These are phyloP conservation scores for Phoma sp. DNA, from an alignment of 2,329 filamentous ascomycete genomes.

Conservation along the genomic window DNA sequence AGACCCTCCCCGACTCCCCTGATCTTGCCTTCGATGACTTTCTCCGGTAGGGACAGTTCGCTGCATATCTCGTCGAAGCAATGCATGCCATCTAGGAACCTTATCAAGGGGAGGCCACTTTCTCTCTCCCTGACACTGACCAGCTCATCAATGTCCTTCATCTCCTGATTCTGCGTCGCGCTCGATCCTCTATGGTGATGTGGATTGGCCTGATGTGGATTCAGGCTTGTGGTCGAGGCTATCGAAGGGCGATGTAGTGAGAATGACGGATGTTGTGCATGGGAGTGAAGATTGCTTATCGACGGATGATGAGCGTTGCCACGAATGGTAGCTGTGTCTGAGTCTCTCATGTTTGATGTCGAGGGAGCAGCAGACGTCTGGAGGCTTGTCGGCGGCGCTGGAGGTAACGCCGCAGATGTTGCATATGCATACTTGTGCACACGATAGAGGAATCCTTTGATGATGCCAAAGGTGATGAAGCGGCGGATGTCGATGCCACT, in stretches of 20 bases:
- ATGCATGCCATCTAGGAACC: conserved; percentile 76
- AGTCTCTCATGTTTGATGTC: conserved; percentile 24
- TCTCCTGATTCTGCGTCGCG: conserved; percentile 13
- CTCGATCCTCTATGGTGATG: conserved; percentile 16
- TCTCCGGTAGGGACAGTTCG: conserved; percentile 72
- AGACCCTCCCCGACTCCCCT: conserved; percentile 51
- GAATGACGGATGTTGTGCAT: conserved; percentile 23
- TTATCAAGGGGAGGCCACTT: conserved; percentile 58
- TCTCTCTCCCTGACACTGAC: conserved; percentile 24
- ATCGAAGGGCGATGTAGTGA: conserved; percentile 28
- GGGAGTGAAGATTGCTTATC: conserved; percentile 10
- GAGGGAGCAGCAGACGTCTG: conserved; percentile 28
- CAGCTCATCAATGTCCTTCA: conserved; percentile 21
- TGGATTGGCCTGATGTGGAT: conserved; percentile 7
- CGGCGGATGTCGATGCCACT: conserved; percentile 84
- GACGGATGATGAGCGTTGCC: conserved; percentile 19
- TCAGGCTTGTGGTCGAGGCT: conserved; percentile 19
- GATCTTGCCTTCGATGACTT: conserved; percentile 72
- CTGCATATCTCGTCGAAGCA: conserved; percentile 84
- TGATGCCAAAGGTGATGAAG: conserved; percentile 93
- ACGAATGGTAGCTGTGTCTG: conserved; percentile 26
- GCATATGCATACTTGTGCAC: conserved; percentile 88
- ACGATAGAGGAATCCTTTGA: conserved; percentile 92
- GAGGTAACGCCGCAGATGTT: conserved; percentile 27
- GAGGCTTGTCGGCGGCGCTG: conserved; percentile 36